Base-by-base conservation (phyloP, 495 filamentous ascomycete genomes). In the Pyrenula aspistea region DNA sequence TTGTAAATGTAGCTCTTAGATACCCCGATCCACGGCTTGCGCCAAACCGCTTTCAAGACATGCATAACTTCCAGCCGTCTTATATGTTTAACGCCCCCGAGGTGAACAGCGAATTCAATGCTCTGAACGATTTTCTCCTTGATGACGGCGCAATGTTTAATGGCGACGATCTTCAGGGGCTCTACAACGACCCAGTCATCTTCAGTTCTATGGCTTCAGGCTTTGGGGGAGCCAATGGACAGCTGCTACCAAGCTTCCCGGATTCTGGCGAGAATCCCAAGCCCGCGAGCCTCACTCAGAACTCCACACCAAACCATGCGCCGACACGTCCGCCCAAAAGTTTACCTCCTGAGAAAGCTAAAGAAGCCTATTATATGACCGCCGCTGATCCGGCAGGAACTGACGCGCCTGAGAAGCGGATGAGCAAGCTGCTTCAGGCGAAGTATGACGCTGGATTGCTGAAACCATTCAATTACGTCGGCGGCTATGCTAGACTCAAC, bases 381-480 rank as follows among this genome's bases (percentile, higher is more conserved):
- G 92, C 94, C 11, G 93, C 93, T 24, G 93, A 99, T 65, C 93
- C 93, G 12, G 84, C 87, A 8, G 93, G 93, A 36, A 91, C 89
- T 59, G 89, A 93, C 65, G 83, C 86, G 15, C 91, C 93, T 23
- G 91, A 95, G 69, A 88, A 95, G 66, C 84, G 94, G 56, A 94
- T 97, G 89, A 88, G 93, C 68, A 89, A 91, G 62, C 84, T 98
- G 1, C 80, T 98, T 55, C 86, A 87, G 67, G 93, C 94, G 51
- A 98, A 98, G 67, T 90, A 92, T 64, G 90, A 96, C 62, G 93
- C 93, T 1, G 93, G 93, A 2, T 76, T 98, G 60, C 74, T 98
- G 60, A 91, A 91, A 65, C 93, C 93, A 10, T 98, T 97, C 77
- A 96, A 96, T 68, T 97, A 98, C 69, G 86, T 96, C 60, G 94